Conservation (phyloP, 1,284 basidiomycete genomes). For the Psilocybe mexicana region DNA sequence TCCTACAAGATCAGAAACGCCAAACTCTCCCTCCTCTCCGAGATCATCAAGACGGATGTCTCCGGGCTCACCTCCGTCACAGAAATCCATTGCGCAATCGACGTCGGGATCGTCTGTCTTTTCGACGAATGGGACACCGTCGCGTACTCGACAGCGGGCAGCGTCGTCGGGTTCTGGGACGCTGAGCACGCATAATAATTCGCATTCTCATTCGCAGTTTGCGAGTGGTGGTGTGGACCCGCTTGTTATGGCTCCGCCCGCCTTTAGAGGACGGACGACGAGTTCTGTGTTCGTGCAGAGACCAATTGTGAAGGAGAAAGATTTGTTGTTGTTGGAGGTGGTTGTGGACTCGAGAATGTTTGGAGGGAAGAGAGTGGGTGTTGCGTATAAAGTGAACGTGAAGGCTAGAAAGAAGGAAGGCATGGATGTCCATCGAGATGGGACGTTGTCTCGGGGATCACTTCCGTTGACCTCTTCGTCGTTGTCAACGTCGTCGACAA, state of each 20-base stretch:
- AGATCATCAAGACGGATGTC: not conserved
- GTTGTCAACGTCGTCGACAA: not conserved
- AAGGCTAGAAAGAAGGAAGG: not conserved
- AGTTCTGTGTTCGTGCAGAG: constrained; percentile 33
- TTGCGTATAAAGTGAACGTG: not conserved
- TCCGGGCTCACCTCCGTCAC: not conserved
- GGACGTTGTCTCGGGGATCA: constrained; percentile 68
- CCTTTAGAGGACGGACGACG: constrained; percentile 34
- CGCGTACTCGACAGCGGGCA: constrained; percentile 23
- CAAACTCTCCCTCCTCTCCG: not conserved
- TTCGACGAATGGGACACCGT: constrained; percentile 10
- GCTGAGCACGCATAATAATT: not conserved
- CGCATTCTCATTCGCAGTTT: not conserved
- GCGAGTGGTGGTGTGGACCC: not conserved
- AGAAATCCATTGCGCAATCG: not conserved
- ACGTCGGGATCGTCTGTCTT: not conserved
- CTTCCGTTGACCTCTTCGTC: constrained; percentile 35
- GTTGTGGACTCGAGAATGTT: not conserved
- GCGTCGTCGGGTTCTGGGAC: constrained; percentile 21
- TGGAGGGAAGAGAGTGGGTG: not conserved
- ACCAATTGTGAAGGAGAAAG: not conserved
- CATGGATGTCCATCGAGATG: not conserved
- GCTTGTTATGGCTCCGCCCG: not conserved
- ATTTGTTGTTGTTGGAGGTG: not conserved
- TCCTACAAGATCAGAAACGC: not conserved